These are phyloP conservation scores for Auricularia auricula-judae DNA, from an alignment of 768 basidiomycete species.

Conservation along the genomic window DNA sequence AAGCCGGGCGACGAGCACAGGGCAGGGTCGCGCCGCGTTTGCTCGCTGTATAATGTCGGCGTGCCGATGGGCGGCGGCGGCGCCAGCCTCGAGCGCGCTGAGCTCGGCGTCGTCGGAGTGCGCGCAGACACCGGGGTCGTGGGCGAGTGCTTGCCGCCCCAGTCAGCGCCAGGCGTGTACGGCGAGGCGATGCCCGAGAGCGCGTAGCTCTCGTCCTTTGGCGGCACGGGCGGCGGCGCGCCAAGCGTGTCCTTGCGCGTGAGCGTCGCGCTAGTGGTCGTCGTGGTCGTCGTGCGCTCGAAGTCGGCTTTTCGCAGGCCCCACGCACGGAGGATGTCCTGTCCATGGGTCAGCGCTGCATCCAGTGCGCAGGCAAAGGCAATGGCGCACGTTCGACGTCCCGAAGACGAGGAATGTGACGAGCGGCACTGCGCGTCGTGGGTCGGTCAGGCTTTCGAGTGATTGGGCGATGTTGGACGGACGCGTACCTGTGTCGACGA, in stretches of 20 bases:
- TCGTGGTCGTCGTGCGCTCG: neutral
- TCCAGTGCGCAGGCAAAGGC: no score
- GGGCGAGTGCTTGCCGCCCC: neutral
- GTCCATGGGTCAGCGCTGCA: neutral
- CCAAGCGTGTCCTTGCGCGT: neutral
- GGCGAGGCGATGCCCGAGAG: neutral
- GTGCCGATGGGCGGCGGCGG: neutral
- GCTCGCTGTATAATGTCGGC: neutral
- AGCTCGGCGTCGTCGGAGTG: neutral
- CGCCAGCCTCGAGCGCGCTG: neutral
- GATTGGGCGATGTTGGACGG: neutral
- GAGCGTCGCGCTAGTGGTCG: neutral
- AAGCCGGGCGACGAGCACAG: neutral
- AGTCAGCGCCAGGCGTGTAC: neutral
- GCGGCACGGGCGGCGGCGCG: neutral
- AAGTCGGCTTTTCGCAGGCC: neutral
- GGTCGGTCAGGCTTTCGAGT: no score
- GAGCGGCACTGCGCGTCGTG: neutral
- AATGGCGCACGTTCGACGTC: neutral
- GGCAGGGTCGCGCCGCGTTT: neutral
- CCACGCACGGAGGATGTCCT: neutral
- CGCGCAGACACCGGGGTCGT: neutral
- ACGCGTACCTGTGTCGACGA: neutral
- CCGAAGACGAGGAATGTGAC: conserved; percentile 1
- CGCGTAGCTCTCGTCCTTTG: neutral